Percentiles rank a stretch among this genome's conserved stretches.
Evolutionary conservation across 805 yeast genomes (phyloP).

Genomic region (Candida insectalens): DNA sequence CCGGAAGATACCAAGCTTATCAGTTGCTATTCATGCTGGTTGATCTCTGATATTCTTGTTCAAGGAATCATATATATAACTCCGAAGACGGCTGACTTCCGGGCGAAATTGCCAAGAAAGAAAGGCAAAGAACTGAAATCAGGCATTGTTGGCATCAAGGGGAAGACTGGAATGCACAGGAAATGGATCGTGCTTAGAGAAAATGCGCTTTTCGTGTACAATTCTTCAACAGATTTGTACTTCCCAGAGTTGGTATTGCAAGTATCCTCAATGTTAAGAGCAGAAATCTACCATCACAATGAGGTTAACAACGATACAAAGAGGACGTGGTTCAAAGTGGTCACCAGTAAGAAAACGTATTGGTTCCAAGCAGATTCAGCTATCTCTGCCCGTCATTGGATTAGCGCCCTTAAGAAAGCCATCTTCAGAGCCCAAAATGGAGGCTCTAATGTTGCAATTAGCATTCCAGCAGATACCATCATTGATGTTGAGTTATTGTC

Average conservation of each 20-base stretch:
- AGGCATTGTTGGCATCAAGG: conserved; percentile 40
- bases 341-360: conserved; percentile 48
- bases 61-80: conserved; percentile 85
- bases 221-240: conserved; percentile 68
- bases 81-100: conserved; percentile 51
- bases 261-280: conserved; percentile 50
- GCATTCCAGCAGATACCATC: conserved; percentile 65
- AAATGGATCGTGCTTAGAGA: conserved; percentile 77
- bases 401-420: conserved; percentile 59
- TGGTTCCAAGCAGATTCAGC: conserved; percentile 66
- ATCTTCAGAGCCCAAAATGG: conserved; percentile 66
- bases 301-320: conserved; percentile 9
- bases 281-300: conserved; percentile 34
- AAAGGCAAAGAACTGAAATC: conserved; percentile 33
- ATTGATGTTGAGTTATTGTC: conserved; percentile 48
- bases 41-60: conserved; percentile 68
- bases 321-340: conserved; percentile 44
- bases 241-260: conserved; percentile 76
- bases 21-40: conserved; percentile 69
- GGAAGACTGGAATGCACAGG: conserved; percentile 33
- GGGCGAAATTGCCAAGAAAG: conserved; percentile 63
- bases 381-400: conserved; percentile 75
- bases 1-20: conserved; percentile 44
- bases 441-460: conserved; percentile 64
- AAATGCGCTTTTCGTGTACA: conserved; percentile 58